Percentiles rank a stretch among this genome's conserved stretches.
Evolutionary conservation across 2,329 filamentous ascomycete genomes (phyloP).

Genomic region (Penicillium sumatraense): DNA sequence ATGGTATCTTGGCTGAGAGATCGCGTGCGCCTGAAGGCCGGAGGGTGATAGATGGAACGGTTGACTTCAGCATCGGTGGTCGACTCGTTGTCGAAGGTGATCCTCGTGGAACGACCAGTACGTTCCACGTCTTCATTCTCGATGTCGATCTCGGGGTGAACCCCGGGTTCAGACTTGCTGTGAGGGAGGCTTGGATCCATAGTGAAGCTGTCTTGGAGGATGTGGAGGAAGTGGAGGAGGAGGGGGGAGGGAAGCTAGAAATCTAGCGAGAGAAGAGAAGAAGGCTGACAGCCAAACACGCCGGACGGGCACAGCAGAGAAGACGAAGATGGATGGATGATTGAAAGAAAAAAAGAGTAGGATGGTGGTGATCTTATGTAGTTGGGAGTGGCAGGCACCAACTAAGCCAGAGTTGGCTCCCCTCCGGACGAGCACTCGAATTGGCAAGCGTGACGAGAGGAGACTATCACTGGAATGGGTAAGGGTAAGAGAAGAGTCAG

Average conservation of each 20-base stretch:
- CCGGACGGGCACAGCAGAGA: conserved; percentile 1
- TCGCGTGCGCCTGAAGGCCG: conserved; percentile 18
- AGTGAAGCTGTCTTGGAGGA: conserved; percentile 8
- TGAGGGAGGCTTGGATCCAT: conserved; percentile 16
- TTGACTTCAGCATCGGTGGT: conserved; percentile 13
- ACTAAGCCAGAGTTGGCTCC: conserved; percentile 7
- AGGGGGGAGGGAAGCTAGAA: conserved; percentile 1
- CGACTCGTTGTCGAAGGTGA: conserved; percentile 27
- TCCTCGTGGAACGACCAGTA: conserved; percentile 14
- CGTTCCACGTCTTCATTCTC: conserved; percentile 22
- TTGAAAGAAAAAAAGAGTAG: not conserved
- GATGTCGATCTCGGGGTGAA: conserved; percentile 13
- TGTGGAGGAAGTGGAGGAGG: not conserved
- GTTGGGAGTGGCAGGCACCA: not conserved
- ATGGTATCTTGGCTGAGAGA: conserved; percentile 29
- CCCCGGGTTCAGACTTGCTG: not conserved
- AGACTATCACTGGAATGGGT: not conserved
- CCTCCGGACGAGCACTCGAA: not conserved
- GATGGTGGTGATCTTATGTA: conserved; percentile 13
- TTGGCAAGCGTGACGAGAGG: conserved; percentile 3
- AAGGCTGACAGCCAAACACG: conserved; percentile 16
- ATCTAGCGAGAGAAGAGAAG: conserved; percentile 10
- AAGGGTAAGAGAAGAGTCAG: no score
- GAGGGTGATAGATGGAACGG: conserved; percentile 25
- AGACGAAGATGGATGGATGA: not conserved